A percentile compares a stretch with the other conserved stretches of the same genome.
phyloP scores from a whole-genome alignment of 2,329 filamentous ascomycete genomes.

The Malbranchea zuffiana region DNA sequence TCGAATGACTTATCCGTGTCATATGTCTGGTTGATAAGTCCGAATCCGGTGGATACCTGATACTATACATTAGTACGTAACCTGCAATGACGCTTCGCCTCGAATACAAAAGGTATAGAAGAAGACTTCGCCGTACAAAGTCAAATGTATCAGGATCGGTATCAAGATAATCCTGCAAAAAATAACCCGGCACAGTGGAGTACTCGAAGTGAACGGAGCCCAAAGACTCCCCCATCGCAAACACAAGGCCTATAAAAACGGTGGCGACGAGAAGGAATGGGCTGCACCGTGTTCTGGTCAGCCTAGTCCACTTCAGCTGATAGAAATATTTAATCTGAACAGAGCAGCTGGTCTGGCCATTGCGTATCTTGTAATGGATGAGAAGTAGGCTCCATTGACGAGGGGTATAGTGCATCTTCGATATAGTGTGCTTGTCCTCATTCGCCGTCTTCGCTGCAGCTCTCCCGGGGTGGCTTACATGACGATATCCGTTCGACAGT shows the following conservation, averaged over 20 bases:
- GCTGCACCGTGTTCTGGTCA: conserved; percentile 3
- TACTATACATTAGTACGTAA: not conserved
- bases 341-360: too few species aligned
- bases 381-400: too few species aligned
- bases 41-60: conserved; percentile 29
- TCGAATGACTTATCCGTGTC: conserved; percentile 27
- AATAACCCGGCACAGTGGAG: conserved; percentile 38
- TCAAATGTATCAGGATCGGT: conserved; percentile 40
- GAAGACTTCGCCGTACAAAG: conserved; percentile 30
- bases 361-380: too few species aligned
- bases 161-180: conserved; percentile 40
- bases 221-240: conserved; percentile 10
- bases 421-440: not conserved
- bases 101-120: too few species aligned
- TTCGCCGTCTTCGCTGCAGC: too few species aligned
- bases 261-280: conserved; percentile 8
- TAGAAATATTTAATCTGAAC: too few species aligned
- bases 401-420: too few species aligned
- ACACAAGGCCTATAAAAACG: conserved; percentile 4
- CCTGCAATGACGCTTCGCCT: too few species aligned
- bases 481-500: not conserved
- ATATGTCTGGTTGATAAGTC: conserved; percentile 39
- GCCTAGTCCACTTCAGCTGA: too few species aligned
- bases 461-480: too few species aligned
- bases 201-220: conserved; percentile 24